Evolutionary conservation across 1,284 basidiomycete species (phyloP), one percentile per base, ranked within the genome.

Genomic region (Calocybe gambosa): DNA sequence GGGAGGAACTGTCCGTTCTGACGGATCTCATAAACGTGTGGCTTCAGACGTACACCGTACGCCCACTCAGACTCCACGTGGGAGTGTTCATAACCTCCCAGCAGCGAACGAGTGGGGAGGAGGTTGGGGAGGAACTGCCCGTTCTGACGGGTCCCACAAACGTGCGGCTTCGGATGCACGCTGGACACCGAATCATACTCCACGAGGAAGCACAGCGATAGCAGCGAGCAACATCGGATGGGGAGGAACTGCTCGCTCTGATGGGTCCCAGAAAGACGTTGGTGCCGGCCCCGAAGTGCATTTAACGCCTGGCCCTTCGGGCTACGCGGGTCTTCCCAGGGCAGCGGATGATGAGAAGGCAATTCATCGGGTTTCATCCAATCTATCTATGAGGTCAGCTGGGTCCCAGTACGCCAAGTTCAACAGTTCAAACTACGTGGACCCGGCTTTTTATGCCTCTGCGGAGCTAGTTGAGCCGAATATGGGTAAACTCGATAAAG

Each of bases 351-450:
- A 48, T 8, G 39, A 50, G 10, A 36, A 52, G 25, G 38, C 51
- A 4, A 29, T 66, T 40, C 57, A 57, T 18, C 60, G 62, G 26
- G 50, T 54, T 3, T 41, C 52, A 15, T 69, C 66, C 16, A 62
- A 54, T 41, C 44, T 56, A 21, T 67, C 66, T 21, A 45, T 65
- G 47, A 56, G 55, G 20, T 66, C 66, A 8, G 50, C 50, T 16
- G 54, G 52, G 1, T 66, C 46, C 28, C 37, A 39, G 37, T 68
- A 64, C 43, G 53, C 55, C 8, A 61, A 55, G 39, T 70, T 58
- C 48, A 58, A 68, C 41, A 59, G 62, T 2, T 21, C 52, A 9
- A 39, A 21, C 7, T 51, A 51, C 40, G 26, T 50, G 34, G 45
- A 51, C 23, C 47, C 51, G 19, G 46, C 51, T 19, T 33, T 45